A percentile compares a stretch with the other conserved stretches of the same genome.
These are phyloP conservation scores for Adansonia digitata DNA, from an alignment of 345 rosid species.

Conservation along the genomic window DNA sequence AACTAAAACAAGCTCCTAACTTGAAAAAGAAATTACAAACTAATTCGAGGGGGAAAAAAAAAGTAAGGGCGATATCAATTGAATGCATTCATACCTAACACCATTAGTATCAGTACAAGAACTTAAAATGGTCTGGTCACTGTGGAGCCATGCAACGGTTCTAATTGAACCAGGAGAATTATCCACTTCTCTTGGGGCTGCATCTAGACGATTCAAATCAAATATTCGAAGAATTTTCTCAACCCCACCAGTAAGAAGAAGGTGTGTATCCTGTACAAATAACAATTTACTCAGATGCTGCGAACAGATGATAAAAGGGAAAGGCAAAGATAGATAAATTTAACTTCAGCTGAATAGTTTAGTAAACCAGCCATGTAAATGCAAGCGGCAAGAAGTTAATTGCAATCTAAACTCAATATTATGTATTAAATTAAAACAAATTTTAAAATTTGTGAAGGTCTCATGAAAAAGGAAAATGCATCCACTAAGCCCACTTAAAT, in stretches of 20 bases:
- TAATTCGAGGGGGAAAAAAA: background rate
- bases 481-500: background rate
- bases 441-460: background rate
- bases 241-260: conserved; percentile 80
- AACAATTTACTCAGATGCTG: background rate
- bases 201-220: conserved; percentile 83
- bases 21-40: background rate
- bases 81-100: conserved; percentile 53
- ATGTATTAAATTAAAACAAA: background rate
- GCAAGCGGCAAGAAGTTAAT: background rate
- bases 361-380: background rate
- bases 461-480: background rate
- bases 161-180: conserved; percentile 79
- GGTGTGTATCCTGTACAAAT: conserved; percentile 60
- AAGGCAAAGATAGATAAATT: background rate
- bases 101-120: conserved; percentile 84
- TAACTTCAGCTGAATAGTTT: background rate
- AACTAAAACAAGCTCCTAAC: background rate
- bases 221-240: conserved; percentile 89
- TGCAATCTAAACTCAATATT: background rate
- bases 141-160: conserved; percentile 91
- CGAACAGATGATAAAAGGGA: background rate
- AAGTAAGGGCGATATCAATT: background rate
- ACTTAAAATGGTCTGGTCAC: conserved; percentile 87
- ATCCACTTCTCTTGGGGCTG: conserved; percentile 79